These are phyloP conservation scores for Quillaja saponaria DNA, from an alignment of 306 rosid genomes.

Conservation along the genomic window DNA sequence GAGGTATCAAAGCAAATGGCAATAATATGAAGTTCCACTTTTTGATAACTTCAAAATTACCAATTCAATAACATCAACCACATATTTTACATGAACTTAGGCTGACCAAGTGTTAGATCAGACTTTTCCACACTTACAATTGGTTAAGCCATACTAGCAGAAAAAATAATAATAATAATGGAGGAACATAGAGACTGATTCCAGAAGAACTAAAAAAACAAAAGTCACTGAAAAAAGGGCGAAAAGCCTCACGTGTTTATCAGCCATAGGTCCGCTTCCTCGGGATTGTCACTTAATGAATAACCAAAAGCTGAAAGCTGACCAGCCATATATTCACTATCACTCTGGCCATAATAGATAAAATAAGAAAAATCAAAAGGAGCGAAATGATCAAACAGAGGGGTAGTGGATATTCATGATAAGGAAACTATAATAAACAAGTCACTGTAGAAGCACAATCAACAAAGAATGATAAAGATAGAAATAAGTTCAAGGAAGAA, in stretches of 20 bases:
- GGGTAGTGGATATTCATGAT: neutral
- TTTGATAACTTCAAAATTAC: no score
- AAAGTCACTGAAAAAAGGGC: constrained; percentile 10
- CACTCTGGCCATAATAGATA: constrained; percentile 62
- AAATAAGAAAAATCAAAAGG: no score
- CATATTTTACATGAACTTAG: no score
- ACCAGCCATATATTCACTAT: constrained; percentile 97
- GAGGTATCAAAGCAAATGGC: no score
- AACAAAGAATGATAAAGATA: neutral
- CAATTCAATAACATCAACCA: no score
- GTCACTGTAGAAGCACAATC: neutral
- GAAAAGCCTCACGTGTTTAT: constrained; percentile 71
- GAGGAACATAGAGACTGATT: no score
- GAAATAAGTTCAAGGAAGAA: neutral
- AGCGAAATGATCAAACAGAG: neutral
- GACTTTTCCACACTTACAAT: no score
- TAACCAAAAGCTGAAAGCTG: constrained; percentile 94
- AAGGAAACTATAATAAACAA: neutral
- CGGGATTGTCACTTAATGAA: constrained; percentile 72
- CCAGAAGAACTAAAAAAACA: neutral
- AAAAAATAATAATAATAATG: no score
- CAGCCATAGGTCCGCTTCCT: constrained; percentile 93
- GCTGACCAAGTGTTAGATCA: no score
- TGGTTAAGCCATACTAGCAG: no score
- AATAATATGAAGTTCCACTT: no score